phyloP scores from a whole-genome alignment of 2,329 filamentous ascomycete species.

The Ramularia collo-cygni region DNA sequence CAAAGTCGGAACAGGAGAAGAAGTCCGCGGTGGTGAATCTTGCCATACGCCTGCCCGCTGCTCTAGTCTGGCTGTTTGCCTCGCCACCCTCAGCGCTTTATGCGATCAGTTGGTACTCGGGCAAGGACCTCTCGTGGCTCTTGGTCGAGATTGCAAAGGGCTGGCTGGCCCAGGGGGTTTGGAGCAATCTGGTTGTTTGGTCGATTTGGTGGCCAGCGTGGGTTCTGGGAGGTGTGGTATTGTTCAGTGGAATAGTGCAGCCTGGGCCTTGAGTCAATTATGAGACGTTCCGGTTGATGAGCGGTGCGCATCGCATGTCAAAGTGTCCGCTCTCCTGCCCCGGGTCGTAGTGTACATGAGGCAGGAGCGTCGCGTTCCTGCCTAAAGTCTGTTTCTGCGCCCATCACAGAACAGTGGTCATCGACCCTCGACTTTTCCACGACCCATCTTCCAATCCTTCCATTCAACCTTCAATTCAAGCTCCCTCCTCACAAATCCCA shows the following conservation, averaged over 20 bases:
- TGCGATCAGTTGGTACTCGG: conserved; percentile 15
- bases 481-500: too few species aligned
- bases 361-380: too few species aligned
- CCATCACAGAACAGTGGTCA: too few species aligned
- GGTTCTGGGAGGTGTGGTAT: conserved; percentile 22
- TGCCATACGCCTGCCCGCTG: conserved; percentile 6
- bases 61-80: conserved; percentile 11
- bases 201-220: conserved; percentile 30
- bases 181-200: conserved; percentile 28
- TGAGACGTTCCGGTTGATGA: too few species aligned
- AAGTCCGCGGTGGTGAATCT: conserved; percentile 3
- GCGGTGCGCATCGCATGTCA: too few species aligned
- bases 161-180: conserved; percentile 28
- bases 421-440: too few species aligned
- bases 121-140: conserved; percentile 16
- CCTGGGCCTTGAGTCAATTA: neutral
- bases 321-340: too few species aligned
- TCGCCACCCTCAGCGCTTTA: conserved; percentile 21
- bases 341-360: too few species aligned
- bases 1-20: conserved; percentile 1
- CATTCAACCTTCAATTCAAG: too few species aligned
- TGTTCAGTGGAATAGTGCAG: conserved; percentile 17
- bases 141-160: conserved; percentile 27
- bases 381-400: too few species aligned
- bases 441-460: too few species aligned